phyloP scores from a whole-genome alignment of 495 filamentous ascomycete genomes.

The Neurospora sublineolata region DNA sequence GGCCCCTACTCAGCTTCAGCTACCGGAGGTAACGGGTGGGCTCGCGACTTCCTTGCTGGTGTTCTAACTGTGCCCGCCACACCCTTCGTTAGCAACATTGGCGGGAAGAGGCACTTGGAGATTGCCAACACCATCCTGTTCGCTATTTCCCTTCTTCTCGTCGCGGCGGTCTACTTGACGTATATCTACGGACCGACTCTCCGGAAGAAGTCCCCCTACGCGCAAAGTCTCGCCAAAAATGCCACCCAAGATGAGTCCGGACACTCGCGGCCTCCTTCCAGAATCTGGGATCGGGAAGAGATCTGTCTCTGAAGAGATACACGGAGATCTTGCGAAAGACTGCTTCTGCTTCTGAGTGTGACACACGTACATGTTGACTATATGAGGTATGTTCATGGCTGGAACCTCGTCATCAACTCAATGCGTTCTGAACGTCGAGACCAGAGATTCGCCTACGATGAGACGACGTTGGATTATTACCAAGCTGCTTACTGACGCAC shows the following conservation, averaged over 20 bases:
- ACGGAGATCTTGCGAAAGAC: not conserved
- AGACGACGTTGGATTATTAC: not conserved
- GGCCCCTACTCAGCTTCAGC: conserved; percentile 69
- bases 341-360: not conserved
- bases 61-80: conserved; percentile 63
- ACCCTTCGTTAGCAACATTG: conserved; percentile 58
- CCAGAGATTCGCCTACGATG: not conserved
- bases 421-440: not conserved
- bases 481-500: not conserved
- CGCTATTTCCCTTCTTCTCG: conserved; percentile 57
- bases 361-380: not conserved
- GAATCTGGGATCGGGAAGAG: not conserved
- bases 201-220: conserved; percentile 60
- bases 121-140: conserved; percentile 63
- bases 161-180: conserved; percentile 61
- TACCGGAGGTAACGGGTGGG: conserved; percentile 58
- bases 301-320: not conserved
- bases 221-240: conserved; percentile 47
- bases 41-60: conserved; percentile 75
- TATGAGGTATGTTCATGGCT: not conserved
- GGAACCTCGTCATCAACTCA: not conserved
- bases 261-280: not conserved
- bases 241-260: conserved; percentile 5
- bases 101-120: conserved; percentile 42
- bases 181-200: conserved; percentile 65